Evolutionary conservation across 2,329 filamentous ascomycete genomes (phyloP).

Genomic region (Fusarium pininemorale): DNA sequence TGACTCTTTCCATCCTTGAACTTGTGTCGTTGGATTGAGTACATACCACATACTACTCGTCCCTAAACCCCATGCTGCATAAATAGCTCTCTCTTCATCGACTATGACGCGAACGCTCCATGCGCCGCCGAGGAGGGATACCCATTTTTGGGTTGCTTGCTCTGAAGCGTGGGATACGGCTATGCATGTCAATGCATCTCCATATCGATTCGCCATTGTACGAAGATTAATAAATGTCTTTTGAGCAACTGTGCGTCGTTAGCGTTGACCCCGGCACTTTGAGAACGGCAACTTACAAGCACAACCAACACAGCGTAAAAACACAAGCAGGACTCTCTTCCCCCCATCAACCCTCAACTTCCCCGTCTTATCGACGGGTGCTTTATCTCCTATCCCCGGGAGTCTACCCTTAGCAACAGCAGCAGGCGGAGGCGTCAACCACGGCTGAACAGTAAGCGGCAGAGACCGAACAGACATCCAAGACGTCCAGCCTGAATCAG

Average conservation of each 20-base stretch:
- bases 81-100: slow-evolving; percentile 65
- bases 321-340: slow-evolving; percentile 58
- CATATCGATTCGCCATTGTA: slow-evolving; percentile 61
- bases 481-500: slow-evolving; percentile 49
- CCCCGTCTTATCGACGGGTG: slow-evolving; percentile 57
- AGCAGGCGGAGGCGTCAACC: slow-evolving; percentile 61
- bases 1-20: slow-evolving; percentile 63
- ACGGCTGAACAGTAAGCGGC: slow-evolving; percentile 62
- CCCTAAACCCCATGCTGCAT: slow-evolving; percentile 68
- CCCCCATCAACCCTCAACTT: slow-evolving; percentile 56
- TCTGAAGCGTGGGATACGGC: slow-evolving; percentile 68
- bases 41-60: slow-evolving; percentile 60
- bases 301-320: slow-evolving; percentile 64
- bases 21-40: slow-evolving; percentile 62
- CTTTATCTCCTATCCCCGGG: slow-evolving; percentile 59
- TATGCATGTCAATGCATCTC: slow-evolving; percentile 60
- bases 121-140: slow-evolving; percentile 65
- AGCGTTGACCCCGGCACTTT: background rate
- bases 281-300: slow-evolving; percentile 55
- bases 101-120: slow-evolving; percentile 65
- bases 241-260: slow-evolving; percentile 56
- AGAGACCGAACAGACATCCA: slow-evolving; percentile 62
- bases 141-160: slow-evolving; percentile 65
- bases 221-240: slow-evolving; percentile 66
- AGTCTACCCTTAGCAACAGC: slow-evolving; percentile 56